Conservation (phyloP, 768 basidiomycete genomes). For the Austroboletus eburneus region DNA sequence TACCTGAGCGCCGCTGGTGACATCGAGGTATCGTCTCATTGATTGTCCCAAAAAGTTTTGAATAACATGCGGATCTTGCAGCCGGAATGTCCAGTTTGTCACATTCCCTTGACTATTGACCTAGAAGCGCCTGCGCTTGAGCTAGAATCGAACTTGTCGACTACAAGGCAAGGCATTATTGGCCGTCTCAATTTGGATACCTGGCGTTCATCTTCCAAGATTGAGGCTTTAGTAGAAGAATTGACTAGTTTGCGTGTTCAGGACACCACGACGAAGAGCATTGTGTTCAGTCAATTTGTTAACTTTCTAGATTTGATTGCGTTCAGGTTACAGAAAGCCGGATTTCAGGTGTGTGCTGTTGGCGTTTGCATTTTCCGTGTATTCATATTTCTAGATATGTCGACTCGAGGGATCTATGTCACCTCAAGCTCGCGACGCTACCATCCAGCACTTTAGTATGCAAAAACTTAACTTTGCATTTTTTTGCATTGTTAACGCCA, state of each 20-base stretch:
- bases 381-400: slow-evolving; percentile 57
- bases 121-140: slow-evolving; percentile 93
- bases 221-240: slow-evolving; percentile 95
- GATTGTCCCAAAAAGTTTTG: background rate
- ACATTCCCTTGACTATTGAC: slow-evolving; percentile 88
- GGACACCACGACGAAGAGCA: slow-evolving; percentile 90
- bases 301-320: slow-evolving; percentile 93
- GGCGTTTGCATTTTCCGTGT: background rate
- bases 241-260: slow-evolving; percentile 76
- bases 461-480: background rate
- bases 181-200: slow-evolving; percentile 83
- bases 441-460: slow-evolving; percentile 91
- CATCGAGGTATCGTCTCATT: slow-evolving; percentile 43
- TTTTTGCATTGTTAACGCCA: background rate
- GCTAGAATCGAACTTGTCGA: slow-evolving; percentile 51
- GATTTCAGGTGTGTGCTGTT: slow-evolving; percentile 65
- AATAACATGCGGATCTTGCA: slow-evolving; percentile 24
- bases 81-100: slow-evolving; percentile 95
- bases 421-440: slow-evolving; percentile 92
- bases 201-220: slow-evolving; percentile 96
- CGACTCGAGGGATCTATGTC: slow-evolving; percentile 96
- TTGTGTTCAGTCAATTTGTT: slow-evolving; percentile 96
- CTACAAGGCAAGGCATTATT: slow-evolving; percentile 83
- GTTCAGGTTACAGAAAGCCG: slow-evolving; percentile 85
- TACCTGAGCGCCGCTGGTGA: slow-evolving; percentile 79